Evolutionary conservation across 352 stramenopile species (phyloP), one percentile per base, ranked within the genome.

Genomic region (Sclerospora graminicola): DNA sequence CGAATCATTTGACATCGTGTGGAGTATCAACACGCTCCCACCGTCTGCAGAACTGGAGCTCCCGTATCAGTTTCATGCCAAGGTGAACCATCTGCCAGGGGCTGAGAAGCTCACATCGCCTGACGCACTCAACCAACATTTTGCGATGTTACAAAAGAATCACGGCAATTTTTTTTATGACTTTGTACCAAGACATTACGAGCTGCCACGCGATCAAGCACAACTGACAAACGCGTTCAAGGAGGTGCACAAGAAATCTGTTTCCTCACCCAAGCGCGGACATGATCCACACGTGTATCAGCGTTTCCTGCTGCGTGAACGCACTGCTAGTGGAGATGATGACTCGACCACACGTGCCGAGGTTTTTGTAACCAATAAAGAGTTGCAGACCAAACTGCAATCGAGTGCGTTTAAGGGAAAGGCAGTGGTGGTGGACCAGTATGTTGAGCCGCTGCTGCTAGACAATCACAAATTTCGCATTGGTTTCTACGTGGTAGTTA

Each of bases 391-490:
- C 7, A 64, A 62, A 44, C 55, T 84, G 6, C 54, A 66, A 42
- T 71, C 61, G 15, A 60, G 23, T 28, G 32, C 67, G 15, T 78
- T 79, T 36, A 56, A 76, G 29, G 68, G 62, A 18, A 81, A 82
- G 44, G 33, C 41, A 16, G 57, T 89, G 11, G 63, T 85, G 23
- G 68, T 87, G 19, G 63, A 78, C 31, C 56, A 83, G 43, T 95
- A 90, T 53, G 56, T 90, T 10, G 79, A 94, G 53, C 84, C 85
- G 24, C 69, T 86, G 21, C 64, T 94, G 15, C 56, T 96, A 16
- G 82, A 93, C 38, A 80, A 72, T 32, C 72, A 89, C 67, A 94
- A 95, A 56, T 94, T 93, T 50, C 69, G 81, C 37, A 75, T 93
- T 24, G 75, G 84, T 2, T 85, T 94, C 48, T 95, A 94, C 54